Evolutionary conservation across 1,284 basidiomycete genomes (phyloP).

Genomic region (Ceratobasidium papillatum): DNA sequence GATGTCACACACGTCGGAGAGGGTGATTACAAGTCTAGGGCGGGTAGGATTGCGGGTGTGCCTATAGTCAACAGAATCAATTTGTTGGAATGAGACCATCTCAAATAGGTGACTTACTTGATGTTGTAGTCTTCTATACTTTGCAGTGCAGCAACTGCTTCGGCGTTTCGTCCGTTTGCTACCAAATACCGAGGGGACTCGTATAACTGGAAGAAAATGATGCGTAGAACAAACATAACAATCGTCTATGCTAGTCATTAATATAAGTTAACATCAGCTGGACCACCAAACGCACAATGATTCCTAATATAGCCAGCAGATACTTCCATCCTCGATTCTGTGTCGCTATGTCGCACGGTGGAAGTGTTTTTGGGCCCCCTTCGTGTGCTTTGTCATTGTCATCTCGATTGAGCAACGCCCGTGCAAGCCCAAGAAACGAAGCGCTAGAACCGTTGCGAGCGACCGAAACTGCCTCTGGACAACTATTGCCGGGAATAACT

Average conservation of each 20-base stretch:
- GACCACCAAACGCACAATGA: constrained; percentile 62
- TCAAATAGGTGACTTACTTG: constrained; percentile 28
- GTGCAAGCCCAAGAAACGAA: constrained; percentile 3
- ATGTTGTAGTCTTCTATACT: constrained; percentile 83
- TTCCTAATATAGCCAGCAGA: constrained; percentile 74
- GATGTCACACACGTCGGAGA: constrained; percentile 32
- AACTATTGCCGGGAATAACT: constrained; percentile 81
- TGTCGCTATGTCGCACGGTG: constrained; percentile 67
- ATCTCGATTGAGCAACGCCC: constrained; percentile 11
- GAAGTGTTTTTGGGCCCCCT: constrained; percentile 27
- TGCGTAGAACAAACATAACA: constrained; percentile 84
- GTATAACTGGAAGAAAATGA: constrained; percentile 88
- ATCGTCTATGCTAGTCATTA: constrained; percentile 67
- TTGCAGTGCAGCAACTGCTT: constrained; percentile 82
- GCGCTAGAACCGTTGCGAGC: neutral
- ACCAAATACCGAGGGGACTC: constrained; percentile 94
- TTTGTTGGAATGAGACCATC: neutral
- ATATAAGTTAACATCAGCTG: neutral
- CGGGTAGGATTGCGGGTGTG: constrained; percentile 38
- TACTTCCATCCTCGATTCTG: constrained; percentile 90
- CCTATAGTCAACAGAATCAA: neutral
- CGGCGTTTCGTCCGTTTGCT: constrained; percentile 79
- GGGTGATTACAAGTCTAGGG: constrained; percentile 17
- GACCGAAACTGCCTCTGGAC: constrained; percentile 55
- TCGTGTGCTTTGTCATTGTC: constrained; percentile 47